phyloP scores from a whole-genome alignment of 257 asterid species.

The Euphrasia confusa region DNA sequence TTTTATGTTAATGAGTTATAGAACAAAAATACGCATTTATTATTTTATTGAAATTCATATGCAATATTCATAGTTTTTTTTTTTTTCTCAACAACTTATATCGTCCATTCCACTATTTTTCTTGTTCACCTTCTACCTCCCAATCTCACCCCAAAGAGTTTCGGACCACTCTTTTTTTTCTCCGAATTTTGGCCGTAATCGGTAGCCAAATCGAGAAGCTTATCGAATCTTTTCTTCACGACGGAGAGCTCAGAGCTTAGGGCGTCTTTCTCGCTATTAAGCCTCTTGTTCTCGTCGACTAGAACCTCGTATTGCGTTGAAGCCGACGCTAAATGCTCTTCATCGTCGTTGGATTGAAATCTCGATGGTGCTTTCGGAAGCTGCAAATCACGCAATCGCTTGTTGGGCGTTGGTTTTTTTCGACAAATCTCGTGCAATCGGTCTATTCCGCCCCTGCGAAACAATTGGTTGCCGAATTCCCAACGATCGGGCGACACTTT shows the following conservation, averaged over 20 bases:
- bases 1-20: no score
- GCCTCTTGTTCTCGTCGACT: slow-evolving; percentile 64
- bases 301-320: slow-evolving; percentile 44
- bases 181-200: slow-evolving; percentile 17
- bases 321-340: slow-evolving; percentile 16
- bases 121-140: slow-evolving; percentile 48
- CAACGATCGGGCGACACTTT: no score
- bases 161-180: slow-evolving; percentile 39
- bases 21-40: no score
- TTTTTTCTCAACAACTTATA: neutral
- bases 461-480: no score
- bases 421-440: neutral
- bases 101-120: slow-evolving; percentile 25
- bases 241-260: slow-evolving; percentile 49
- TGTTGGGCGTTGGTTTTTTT: slow-evolving; percentile 10
- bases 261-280: slow-evolving; percentile 57
- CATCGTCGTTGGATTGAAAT: no score
- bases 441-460: no score
- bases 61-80: no score
- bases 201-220: slow-evolving; percentile 58
- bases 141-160: slow-evolving; percentile 74
- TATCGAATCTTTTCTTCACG: slow-evolving; percentile 71
- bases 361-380: neutral
- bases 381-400: slow-evolving; percentile 7
- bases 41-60: no score